phyloP scores from a whole-genome alignment of 495 filamentous ascomycete species.

The Penicilliopsis zonata region DNA sequence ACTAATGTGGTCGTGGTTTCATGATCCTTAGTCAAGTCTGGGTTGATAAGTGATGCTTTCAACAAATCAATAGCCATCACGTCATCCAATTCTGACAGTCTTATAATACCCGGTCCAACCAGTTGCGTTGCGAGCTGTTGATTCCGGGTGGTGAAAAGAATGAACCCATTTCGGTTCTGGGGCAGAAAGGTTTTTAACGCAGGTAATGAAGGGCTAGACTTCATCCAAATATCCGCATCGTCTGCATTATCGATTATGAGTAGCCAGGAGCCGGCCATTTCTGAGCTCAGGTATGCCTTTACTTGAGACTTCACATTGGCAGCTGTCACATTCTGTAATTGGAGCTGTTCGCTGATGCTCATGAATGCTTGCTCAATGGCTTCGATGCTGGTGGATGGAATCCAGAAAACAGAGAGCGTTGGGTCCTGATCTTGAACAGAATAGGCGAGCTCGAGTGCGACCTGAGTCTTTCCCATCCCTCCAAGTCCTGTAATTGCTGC shows the following conservation, averaged over 20 bases:
- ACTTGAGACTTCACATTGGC: conserved; percentile 14
- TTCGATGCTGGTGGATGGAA: conserved; percentile 22
- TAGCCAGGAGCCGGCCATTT: conserved; percentile 15
- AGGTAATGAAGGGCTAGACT: conserved; percentile 1
- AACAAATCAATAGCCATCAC: conserved; percentile 8
- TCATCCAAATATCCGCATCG: conserved; percentile 11
- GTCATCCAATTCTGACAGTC: conserved; percentile 9
- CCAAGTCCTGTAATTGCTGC: conserved; percentile 30
- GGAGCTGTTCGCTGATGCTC: conserved; percentile 20
- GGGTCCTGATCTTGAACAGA: conserved; percentile 19
- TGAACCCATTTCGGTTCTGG: conserved; percentile 21
- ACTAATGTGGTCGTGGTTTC: conserved; percentile 14
- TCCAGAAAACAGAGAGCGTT: conserved; percentile 36
- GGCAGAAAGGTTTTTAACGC: conserved; percentile 24
- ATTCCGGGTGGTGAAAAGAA: conserved; percentile 19
- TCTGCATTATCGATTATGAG: conserved; percentile 26
- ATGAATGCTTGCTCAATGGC: conserved; percentile 30
- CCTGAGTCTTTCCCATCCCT: conserved; percentile 38
- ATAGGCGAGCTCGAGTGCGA: conserved; percentile 37
- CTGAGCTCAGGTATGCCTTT: conserved; percentile 13
- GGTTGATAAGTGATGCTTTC: conserved; percentile 6
- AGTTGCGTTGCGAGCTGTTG: conserved; percentile 11
- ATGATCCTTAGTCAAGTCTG: conserved; percentile 10
- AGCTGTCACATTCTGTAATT: conserved; percentile 7
- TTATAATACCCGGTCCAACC: conserved; percentile 7